Conservation (phyloP, 2,329 filamentous ascomycete species). For the Neopestalotiopsis sp. region DNA sequence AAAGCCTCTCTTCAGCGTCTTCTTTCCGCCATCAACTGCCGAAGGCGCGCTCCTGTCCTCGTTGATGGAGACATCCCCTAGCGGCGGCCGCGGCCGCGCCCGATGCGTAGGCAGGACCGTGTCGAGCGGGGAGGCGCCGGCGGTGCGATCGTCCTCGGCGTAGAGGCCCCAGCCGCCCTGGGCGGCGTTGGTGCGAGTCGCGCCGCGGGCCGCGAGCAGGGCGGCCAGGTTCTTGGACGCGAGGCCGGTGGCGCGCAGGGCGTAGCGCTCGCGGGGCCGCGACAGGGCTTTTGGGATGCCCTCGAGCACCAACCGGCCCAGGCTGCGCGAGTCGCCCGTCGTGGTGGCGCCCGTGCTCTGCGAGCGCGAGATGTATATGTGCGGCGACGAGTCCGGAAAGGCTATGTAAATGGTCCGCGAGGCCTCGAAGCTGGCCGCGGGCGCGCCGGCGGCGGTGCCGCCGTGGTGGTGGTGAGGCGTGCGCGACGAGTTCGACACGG, state of each 20-base stretch:
- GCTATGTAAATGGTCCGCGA: slow-evolving; percentile 79
- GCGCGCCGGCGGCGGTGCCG: slow-evolving; percentile 2
- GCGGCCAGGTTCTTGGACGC: slow-evolving; percentile 74
- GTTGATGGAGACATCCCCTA: slow-evolving; percentile 44
- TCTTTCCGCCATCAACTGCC: slow-evolving; percentile 23
- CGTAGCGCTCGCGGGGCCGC: slow-evolving; percentile 73
- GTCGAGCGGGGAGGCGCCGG: slow-evolving; percentile 61
- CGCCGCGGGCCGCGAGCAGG: slow-evolving; percentile 71
- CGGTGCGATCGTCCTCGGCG: slow-evolving; percentile 62
- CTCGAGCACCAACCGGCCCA: slow-evolving; percentile 75
- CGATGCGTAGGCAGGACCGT: slow-evolving; percentile 50
- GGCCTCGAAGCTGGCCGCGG: slow-evolving; percentile 60
- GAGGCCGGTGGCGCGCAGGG: slow-evolving; percentile 70
- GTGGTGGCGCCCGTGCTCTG: slow-evolving; percentile 48
- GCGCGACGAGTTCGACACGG: slow-evolving; percentile 38
- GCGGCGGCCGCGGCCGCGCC: slow-evolving; percentile 31
- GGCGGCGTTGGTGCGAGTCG: slow-evolving; percentile 72
- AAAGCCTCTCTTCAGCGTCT: slow-evolving; percentile 31
- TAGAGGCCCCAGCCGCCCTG: slow-evolving; percentile 84
- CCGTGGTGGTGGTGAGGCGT: slow-evolving; percentile 9
- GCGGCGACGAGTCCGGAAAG: slow-evolving; percentile 81
- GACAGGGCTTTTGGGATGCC: slow-evolving; percentile 85
- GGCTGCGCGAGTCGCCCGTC: slow-evolving; percentile 62
- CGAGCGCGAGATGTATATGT: slow-evolving; percentile 70
- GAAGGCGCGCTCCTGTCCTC: slow-evolving; percentile 24